Conservation (phyloP, 2,329 filamentous ascomycete species). For the Pseudocercospora eumusae region DNA sequence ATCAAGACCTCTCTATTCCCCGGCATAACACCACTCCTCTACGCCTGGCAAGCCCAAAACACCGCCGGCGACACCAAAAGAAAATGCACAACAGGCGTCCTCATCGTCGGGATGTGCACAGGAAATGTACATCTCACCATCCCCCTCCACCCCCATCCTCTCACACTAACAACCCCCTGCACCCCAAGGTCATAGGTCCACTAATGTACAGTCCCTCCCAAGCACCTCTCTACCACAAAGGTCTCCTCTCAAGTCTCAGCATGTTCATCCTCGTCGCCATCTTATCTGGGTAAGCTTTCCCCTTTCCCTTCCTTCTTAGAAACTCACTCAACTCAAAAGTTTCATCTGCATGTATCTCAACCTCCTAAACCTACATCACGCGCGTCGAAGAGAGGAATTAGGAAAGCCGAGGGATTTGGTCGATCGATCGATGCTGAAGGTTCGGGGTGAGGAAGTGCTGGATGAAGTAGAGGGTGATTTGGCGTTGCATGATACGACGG, state of each 20-base stretch:
- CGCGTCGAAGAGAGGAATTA: not conserved
- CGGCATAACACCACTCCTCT: slow-evolving; percentile 9
- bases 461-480: slow-evolving; percentile 6
- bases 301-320: no score
- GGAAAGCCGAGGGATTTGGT: not conserved
- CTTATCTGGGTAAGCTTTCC: not conserved
- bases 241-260: slow-evolving; percentile 10
- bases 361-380: slow-evolving; percentile 1
- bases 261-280: slow-evolving; percentile 3
- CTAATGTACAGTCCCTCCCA: slow-evolving; percentile 9
- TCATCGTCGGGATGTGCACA: slow-evolving; percentile 8
- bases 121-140: not conserved
- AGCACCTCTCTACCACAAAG: slow-evolving; percentile 8
- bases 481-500: slow-evolving; percentile 8
- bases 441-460: not conserved
- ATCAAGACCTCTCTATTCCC: slow-evolving; percentile 2
- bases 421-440: slow-evolving; percentile 7
- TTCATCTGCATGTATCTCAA: slow-evolving; percentile 8
- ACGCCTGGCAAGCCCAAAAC: slow-evolving; percentile 11
- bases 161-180: not conserved
- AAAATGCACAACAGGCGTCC: slow-evolving; percentile 7
- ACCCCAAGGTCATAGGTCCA: slow-evolving; percentile 5
- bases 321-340: no score
- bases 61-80: slow-evolving; percentile 10
- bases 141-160: not conserved